Evolutionary conservation across 352 stramenopile genomes (phyloP).

Genomic region (Pilasporangium apinafurcum): DNA sequence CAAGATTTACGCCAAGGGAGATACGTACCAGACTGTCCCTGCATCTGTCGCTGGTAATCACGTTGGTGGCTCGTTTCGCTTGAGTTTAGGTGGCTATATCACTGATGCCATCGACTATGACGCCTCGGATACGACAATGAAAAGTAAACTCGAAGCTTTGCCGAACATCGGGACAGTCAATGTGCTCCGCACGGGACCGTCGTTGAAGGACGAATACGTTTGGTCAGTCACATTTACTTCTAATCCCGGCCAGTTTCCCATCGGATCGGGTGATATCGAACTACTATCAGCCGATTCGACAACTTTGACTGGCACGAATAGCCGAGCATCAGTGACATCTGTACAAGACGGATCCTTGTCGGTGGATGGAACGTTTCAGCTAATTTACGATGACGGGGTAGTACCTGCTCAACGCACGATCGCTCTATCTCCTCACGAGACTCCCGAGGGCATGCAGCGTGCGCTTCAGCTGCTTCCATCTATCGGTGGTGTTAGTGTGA

Average conservation of each 20-base stretch:
- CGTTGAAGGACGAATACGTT: slow-evolving; percentile 86
- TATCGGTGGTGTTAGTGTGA: slow-evolving; percentile 63
- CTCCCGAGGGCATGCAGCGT: slow-evolving; percentile 24
- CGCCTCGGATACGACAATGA: slow-evolving; percentile 88
- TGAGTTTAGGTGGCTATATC: slow-evolving; percentile 85
- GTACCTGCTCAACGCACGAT: slow-evolving; percentile 21
- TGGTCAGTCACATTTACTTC: slow-evolving; percentile 93
- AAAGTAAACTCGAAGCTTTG: slow-evolving; percentile 87
- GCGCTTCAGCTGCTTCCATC: slow-evolving; percentile 38
- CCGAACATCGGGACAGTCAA: slow-evolving; percentile 90
- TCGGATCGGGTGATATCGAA: slow-evolving; percentile 61
- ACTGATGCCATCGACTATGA: slow-evolving; percentile 91
- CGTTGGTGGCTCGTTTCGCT: slow-evolving; percentile 81
- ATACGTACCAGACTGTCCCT: slow-evolving; percentile 19
- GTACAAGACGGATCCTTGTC: slow-evolving; percentile 41
- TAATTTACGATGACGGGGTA: slow-evolving; percentile 29
- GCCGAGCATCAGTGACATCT: slow-evolving; percentile 21
- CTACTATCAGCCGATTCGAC: slow-evolving; percentile 31
- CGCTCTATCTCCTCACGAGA: slow-evolving; percentile 53
- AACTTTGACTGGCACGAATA: slow-evolving; percentile 36
- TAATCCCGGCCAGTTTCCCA: slow-evolving; percentile 91
- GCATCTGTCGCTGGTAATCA: slow-evolving; percentile 84
- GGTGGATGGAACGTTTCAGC: slow-evolving; percentile 57
- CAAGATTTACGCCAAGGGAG: slow-evolving; percentile 69
- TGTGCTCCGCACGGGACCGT: slow-evolving; percentile 79